Conservation (phyloP, 106 monocot genomes). For the Acorus calamus region DNA sequence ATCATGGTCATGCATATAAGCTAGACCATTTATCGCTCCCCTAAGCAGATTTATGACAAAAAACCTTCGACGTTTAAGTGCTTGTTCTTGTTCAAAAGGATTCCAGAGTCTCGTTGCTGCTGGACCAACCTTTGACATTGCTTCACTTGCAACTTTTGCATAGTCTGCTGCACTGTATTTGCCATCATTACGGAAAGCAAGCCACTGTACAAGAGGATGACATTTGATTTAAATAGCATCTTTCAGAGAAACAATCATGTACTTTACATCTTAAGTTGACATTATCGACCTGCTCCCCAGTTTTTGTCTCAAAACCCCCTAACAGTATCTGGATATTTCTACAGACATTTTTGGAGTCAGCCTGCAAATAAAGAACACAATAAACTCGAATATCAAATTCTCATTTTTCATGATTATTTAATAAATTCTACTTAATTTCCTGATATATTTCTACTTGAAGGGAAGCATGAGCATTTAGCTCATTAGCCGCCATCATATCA, state of each 20-base stretch:
- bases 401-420: too few relatives aligned
- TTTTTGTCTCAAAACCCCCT: slow-evolving; percentile 93
- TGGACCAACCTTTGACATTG: slow-evolving; percentile 26
- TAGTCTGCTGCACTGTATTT: slow-evolving; percentile 87
- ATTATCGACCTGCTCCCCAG: slow-evolving; percentile 75
- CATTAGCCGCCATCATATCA: slow-evolving; percentile 97
- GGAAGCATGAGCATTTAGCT: slow-evolving; percentile 59
- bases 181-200: slow-evolving; percentile 86
- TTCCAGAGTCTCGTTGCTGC: slow-evolving; percentile 40
- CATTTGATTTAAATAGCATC: slow-evolving; percentile 4
- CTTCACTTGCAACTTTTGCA: slow-evolving; percentile 58
- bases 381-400: background rate
- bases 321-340: slow-evolving; percentile 69
- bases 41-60: slow-evolving; percentile 75
- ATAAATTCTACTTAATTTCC: too few relatives aligned
- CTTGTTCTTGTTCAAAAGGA: slow-evolving; percentile 33
- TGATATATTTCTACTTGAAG: slow-evolving; percentile 54
- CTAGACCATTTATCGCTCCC: slow-evolving; percentile 70
- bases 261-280: slow-evolving; percentile 3
- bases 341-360: slow-evolving; percentile 37
- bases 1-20: slow-evolving; percentile 73
- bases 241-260: background rate
- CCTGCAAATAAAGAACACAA: slow-evolving; percentile 29
- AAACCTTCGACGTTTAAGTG: slow-evolving; percentile 42
- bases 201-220: slow-evolving; percentile 57